Evolutionary conservation across 805 yeast species (phyloP).

Genomic region (Wickerhamomyces hampshirensis): DNA sequence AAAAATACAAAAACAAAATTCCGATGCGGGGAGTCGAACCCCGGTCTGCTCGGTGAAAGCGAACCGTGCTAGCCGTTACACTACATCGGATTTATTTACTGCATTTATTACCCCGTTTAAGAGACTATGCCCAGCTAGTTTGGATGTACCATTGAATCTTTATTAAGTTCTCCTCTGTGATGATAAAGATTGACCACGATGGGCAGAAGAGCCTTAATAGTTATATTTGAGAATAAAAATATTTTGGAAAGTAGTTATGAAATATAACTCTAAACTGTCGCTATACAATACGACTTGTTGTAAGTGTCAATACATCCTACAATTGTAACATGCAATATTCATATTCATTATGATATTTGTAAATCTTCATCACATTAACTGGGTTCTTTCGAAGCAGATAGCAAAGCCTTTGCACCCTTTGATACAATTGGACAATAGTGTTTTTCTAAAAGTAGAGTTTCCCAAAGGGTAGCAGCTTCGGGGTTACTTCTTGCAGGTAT

Average conservation of each 20-base stretch:
- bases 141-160: no score
- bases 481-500: slow-evolving; percentile 76
- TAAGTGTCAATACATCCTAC: no score
- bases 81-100: slow-evolving; percentile 81
- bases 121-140: no score
- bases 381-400: slow-evolving; percentile 17
- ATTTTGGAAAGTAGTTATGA: no score
- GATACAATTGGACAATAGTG: slow-evolving; percentile 84
- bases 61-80: slow-evolving; percentile 82
- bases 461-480: slow-evolving; percentile 91
- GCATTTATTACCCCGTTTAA: no score
- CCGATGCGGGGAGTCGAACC: slow-evolving; percentile 89
- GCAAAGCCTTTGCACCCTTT: slow-evolving; percentile 49
- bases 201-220: no score
- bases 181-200: no score
- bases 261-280: no score
- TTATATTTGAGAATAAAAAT: no score
- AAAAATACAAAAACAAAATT: slow-evolving; percentile 14
- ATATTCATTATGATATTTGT: background rate
- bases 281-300: no score
- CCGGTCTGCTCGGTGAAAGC: slow-evolving; percentile 83
- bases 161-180: no score
- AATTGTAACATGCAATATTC: background rate
- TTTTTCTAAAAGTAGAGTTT: slow-evolving; percentile 65
- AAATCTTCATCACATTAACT: no score